These are phyloP conservation scores for Colletotrichum sublineola DNA, from an alignment of 2,329 filamentous ascomycete genomes.

Conservation along the genomic window DNA sequence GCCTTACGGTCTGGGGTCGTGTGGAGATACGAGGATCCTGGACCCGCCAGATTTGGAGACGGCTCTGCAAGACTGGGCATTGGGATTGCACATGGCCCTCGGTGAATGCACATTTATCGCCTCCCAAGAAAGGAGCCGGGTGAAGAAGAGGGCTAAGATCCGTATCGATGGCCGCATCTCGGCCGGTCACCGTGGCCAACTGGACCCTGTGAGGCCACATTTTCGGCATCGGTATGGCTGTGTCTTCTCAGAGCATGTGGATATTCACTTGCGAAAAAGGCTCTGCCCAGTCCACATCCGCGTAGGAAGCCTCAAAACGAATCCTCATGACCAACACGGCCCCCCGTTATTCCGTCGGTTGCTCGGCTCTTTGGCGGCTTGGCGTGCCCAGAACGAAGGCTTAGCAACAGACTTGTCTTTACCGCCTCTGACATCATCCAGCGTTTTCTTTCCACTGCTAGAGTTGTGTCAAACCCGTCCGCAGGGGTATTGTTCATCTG, in stretches of 20 bases:
- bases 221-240: conserved; percentile 36
- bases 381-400: conserved; percentile 23
- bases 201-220: conserved; percentile 17
- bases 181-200: conserved; percentile 12
- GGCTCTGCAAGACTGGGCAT: not conserved
- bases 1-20: conserved; percentile 24
- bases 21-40: not conserved
- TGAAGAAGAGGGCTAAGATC: conserved; percentile 3
- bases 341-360: conserved; percentile 19
- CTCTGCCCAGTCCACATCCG: not conserved
- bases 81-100: conserved; percentile 28
- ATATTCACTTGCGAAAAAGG: not conserved
- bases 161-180: not conserved
- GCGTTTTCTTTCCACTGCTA: not conserved
- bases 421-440: conserved; percentile 26
- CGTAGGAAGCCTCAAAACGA: conserved; percentile 14
- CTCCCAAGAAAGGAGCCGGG: not conserved
- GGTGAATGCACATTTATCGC: conserved; percentile 19
- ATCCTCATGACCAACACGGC: not conserved
- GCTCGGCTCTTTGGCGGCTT: conserved; percentile 30
- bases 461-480: no score
- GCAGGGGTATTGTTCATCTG: not conserved
- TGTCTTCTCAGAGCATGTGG: conserved; percentile 21
- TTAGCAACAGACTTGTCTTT: conserved; percentile 33
- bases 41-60: conserved; percentile 2